phyloP scores from a whole-genome alignment of 2,329 filamentous ascomycete genomes.

The Arthrobotrys musiformis region DNA sequence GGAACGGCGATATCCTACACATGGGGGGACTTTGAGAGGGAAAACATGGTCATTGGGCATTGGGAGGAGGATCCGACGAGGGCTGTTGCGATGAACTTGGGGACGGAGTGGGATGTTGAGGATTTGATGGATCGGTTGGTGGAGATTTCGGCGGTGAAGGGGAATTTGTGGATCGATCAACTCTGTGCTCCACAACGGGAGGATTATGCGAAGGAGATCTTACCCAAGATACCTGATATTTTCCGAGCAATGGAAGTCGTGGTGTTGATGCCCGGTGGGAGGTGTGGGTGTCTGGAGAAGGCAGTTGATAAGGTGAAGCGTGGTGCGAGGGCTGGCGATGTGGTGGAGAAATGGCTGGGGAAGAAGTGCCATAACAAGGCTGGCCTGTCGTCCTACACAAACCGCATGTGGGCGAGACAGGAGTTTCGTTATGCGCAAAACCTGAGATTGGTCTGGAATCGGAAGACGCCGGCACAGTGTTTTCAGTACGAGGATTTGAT shows the following conservation, averaged over 20 bases:
- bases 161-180: slow-evolving; percentile 47
- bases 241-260: slow-evolving; percentile 53
- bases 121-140: slow-evolving; percentile 48
- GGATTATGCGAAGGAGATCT: slow-evolving; percentile 46
- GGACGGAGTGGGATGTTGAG: slow-evolving; percentile 51
- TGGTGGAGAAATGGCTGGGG: slow-evolving; percentile 48
- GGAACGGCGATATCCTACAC: slow-evolving; percentile 50
- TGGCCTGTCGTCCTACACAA: slow-evolving; percentile 52
- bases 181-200: slow-evolving; percentile 46
- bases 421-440: slow-evolving; percentile 50
- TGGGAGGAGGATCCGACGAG: slow-evolving; percentile 49
- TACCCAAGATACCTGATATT: slow-evolving; percentile 52
- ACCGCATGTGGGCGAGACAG: slow-evolving; percentile 54
- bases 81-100: slow-evolving; percentile 48
- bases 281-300: slow-evolving; percentile 45
- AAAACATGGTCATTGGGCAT: slow-evolving; percentile 50
- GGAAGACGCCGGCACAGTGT: slow-evolving; percentile 36
- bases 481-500: slow-evolving; percentile 51
- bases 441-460: slow-evolving; percentile 48
- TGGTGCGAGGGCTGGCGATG: slow-evolving; percentile 7
- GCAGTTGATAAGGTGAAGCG: slow-evolving; percentile 25
- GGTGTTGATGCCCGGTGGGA: slow-evolving; percentile 43
- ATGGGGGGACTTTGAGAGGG: slow-evolving; percentile 51
- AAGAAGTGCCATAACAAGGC: slow-evolving; percentile 50
- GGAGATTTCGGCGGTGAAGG: slow-evolving; percentile 35